Conservation (phyloP, 768 basidiomycete species). For the Pleurotus cornucopiae region DNA sequence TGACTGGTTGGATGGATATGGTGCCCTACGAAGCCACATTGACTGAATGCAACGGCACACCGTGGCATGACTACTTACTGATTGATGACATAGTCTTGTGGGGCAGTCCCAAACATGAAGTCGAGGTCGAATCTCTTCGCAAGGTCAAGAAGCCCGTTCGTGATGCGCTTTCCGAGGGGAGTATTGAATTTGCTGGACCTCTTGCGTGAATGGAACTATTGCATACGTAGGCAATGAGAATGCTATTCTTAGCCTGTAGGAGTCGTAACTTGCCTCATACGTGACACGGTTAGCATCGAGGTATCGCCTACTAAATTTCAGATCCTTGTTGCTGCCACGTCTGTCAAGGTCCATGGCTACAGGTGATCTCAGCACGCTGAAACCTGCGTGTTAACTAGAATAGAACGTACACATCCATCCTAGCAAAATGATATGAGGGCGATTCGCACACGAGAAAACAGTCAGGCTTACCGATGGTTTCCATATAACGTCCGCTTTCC, state of each 20-base stretch:
- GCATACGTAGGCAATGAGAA: neutral
- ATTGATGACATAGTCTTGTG: slow-evolving; percentile 67
- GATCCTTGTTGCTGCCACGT: slow-evolving; percentile 36
- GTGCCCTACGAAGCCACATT: slow-evolving; percentile 34
- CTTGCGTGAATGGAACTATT: slow-evolving; percentile 60
- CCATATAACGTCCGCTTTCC: slow-evolving; percentile 88
- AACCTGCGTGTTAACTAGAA: neutral
- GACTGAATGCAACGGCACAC: neutral
- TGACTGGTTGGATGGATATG: slow-evolving; percentile 59
- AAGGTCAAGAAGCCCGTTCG: slow-evolving; percentile 47
- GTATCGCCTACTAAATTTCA: slow-evolving; percentile 69
- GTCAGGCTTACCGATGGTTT: slow-evolving; percentile 66
- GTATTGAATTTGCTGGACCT: slow-evolving; percentile 64
- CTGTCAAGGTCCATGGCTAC: slow-evolving; percentile 46
- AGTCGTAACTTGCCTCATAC: slow-evolving; percentile 47
- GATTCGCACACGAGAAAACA: neutral
- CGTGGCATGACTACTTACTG: slow-evolving; percentile 33
- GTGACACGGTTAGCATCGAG: slow-evolving; percentile 77
- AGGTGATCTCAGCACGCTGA: neutral
- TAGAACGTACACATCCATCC: slow-evolving; percentile 60
- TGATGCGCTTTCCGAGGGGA: slow-evolving; percentile 44
- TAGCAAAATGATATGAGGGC: slow-evolving; percentile 16
- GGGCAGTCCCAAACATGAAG: slow-evolving; percentile 65
- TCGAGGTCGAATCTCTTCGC: slow-evolving; percentile 58
- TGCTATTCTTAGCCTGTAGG: neutral